These are phyloP conservation scores for Fusarium temperatum DNA, from an alignment of 2,329 filamentous ascomycete species.

Conservation along the genomic window DNA sequence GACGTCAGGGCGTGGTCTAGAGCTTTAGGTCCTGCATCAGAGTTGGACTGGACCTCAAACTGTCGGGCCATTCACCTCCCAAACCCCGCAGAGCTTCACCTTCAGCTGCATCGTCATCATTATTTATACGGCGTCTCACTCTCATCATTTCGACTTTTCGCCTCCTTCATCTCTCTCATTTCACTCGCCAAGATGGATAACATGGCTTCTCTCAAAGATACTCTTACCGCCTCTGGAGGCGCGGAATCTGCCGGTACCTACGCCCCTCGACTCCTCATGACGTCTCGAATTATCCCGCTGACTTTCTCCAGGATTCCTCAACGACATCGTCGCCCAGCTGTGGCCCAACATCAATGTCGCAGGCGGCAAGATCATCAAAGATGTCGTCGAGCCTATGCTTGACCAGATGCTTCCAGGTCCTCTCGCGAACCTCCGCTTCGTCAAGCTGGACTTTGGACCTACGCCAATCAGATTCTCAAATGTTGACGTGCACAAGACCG, in stretches of 20 bases:
- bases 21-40: background rate
- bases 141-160: background rate
- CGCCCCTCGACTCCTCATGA: background rate
- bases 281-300: slow-evolving; percentile 1
- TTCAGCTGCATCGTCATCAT: slow-evolving; percentile 2
- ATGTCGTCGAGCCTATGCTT: slow-evolving; percentile 39
- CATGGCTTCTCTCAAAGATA: slow-evolving; percentile 37
- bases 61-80: background rate
- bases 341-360: slow-evolving; percentile 43
- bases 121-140: background rate
- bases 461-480: slow-evolving; percentile 32
- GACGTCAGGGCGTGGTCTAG: slow-evolving; percentile 10
- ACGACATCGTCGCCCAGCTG: slow-evolving; percentile 40
- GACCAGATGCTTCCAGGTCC: slow-evolving; percentile 38
- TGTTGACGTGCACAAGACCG: slow-evolving; percentile 40
- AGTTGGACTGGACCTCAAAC: background rate
- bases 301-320: slow-evolving; percentile 36
- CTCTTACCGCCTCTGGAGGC: slow-evolving; percentile 40
- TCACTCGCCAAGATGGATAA: slow-evolving; percentile 29
- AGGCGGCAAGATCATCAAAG: slow-evolving; percentile 36
- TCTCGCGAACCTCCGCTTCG: slow-evolving; percentile 32
- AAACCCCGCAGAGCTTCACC: slow-evolving; percentile 19
- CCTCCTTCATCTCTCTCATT: no score
- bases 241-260: slow-evolving; percentile 36
- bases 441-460: slow-evolving; percentile 37